Evolutionary conservation across 768 basidiomycete genomes (phyloP).

Genomic region (Candolleomyces eurysporus): DNA sequence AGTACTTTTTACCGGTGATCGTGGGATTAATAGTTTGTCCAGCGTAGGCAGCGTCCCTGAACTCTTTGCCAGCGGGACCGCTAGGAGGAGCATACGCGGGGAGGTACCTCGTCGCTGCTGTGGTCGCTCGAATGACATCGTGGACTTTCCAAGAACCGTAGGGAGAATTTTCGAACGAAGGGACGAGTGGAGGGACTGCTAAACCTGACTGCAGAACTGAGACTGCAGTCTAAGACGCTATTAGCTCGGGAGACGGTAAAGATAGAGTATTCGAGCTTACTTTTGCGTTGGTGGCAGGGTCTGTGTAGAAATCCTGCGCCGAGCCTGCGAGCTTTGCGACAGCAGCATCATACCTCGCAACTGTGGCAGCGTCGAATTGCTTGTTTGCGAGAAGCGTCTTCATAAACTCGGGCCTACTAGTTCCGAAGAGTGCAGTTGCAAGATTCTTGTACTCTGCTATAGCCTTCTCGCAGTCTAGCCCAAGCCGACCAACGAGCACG

Average conservation of each 20-base stretch:
- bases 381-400: slow-evolving; percentile 15
- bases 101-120: not conserved
- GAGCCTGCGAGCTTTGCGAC: not conserved
- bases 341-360: not conserved
- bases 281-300: not conserved
- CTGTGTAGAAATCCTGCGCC: not conserved
- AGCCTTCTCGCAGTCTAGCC: slow-evolving; percentile 23
- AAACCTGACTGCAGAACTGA: not conserved
- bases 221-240: not conserved
- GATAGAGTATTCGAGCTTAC: not conserved
- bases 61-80: not conserved
- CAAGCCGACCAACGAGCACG: slow-evolving; percentile 25
- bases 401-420: slow-evolving; percentile 11
- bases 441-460: slow-evolving; percentile 22
- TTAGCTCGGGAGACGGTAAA: not conserved
- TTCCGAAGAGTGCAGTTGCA: slow-evolving; percentile 12
- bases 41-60: not conserved
- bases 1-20: not conserved
- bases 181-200: not conserved
- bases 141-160: not conserved
- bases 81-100: not conserved
- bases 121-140: not conserved
- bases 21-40: not conserved
- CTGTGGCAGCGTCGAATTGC: not conserved
- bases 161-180: not conserved